Conservation (phyloP, 306 rosid genomes). For the Medicago arabica region DNA sequence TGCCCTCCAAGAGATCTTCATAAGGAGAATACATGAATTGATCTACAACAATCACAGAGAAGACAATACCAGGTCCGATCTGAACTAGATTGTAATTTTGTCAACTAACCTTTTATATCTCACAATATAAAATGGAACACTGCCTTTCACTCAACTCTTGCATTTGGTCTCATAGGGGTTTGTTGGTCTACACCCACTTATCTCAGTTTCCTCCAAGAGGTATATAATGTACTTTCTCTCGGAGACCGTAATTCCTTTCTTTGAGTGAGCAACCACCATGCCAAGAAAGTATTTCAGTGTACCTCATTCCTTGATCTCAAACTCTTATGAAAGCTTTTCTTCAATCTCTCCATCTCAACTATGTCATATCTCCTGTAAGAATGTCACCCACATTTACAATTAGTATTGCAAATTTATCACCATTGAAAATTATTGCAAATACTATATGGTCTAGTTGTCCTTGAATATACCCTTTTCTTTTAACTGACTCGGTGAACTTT, state of each 20-base stretch:
- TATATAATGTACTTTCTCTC: too few species aligned
- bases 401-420: too few species aligned
- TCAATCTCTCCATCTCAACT: neutral
- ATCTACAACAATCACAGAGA: too few species aligned
- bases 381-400: neutral
- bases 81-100: too few species aligned
- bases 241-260: neutral
- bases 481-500: too few species aligned
- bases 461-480: neutral
- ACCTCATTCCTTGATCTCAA: neutral
- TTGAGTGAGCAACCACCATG: neutral
- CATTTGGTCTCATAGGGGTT: too few species aligned
- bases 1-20: too few species aligned
- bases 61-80: too few species aligned
- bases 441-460: neutral
- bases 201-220: too few species aligned
- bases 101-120: neutral
- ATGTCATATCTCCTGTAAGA: neutral
- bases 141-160: neutral
- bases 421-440: neutral
- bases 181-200: too few species aligned
- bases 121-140: neutral
- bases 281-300: neutral
- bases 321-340: too few species aligned
- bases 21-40: too few species aligned